These are phyloP conservation scores for Auricularia auricula-judae DNA, from an alignment of 768 basidiomycete genomes.

Conservation along the genomic window DNA sequence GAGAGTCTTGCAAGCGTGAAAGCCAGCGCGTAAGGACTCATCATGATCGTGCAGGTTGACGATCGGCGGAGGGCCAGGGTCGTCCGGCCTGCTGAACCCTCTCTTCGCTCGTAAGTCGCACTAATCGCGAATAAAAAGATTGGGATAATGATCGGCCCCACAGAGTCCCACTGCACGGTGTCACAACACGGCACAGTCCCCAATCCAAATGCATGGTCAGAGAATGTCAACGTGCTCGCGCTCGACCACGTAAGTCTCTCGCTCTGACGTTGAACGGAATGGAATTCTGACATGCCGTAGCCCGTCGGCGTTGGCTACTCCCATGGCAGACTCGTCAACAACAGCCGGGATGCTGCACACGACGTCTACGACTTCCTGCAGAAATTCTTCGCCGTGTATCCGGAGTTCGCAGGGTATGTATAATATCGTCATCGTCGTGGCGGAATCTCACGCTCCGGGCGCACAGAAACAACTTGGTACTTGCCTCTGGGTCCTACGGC, in stretches of 20 bases:
- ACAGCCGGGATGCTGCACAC: conserved; percentile 19
- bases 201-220: conserved; percentile 15
- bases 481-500: conserved; percentile 25
- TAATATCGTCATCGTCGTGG: too few relatives aligned
- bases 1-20: background rate
- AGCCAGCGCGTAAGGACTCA: background rate
- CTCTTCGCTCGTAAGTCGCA: conserved; percentile 6
- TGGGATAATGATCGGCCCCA: background rate
- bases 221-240: conserved; percentile 6
- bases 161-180: conserved; percentile 18
- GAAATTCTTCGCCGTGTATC: conserved; percentile 21
- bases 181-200: conserved; percentile 13
- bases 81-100: conserved; percentile 20
- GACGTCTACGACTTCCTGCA: conserved; percentile 28
- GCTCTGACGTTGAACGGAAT: background rate
- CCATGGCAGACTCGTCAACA: conserved; percentile 23
- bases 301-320: conserved; percentile 25
- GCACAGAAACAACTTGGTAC: conserved; percentile 12
- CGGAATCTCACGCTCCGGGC: too few relatives aligned
- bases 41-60: conserved; percentile 14
- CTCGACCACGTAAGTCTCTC: conserved; percentile 7
- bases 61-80: conserved; percentile 26
- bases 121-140: background rate
- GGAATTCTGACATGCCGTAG: conserved; percentile 7
- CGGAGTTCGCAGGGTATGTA: conserved; percentile 6